Evolutionary conservation across 495 filamentous ascomycete species (phyloP), one percentile per base, ranked within the genome.

Genomic region (Aspergillus mulundensis): DNA sequence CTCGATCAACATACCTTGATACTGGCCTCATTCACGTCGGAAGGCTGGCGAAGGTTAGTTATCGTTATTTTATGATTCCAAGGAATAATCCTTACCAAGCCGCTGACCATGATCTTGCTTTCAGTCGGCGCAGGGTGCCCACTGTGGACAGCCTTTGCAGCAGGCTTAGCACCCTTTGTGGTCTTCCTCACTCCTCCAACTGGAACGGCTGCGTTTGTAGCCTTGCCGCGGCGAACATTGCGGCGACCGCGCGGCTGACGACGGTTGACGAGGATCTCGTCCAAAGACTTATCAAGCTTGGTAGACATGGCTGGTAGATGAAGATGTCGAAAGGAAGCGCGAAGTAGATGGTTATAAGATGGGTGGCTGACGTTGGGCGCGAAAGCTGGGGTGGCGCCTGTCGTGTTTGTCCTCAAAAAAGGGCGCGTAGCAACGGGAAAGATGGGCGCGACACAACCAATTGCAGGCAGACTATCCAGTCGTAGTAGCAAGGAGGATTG

Each of bases 1-100:
- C 69, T 79, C 71, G 70, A 75, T 87, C 84, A 90, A 97, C 94
- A 91, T 98, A 98, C 94, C 95, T 97, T 97, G 79, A 98, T 91
- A 84, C 90, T 88, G 72, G 68, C 76, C 79, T 97, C 94, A 77
- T 82, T 87, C 72, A 98, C 90, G 87, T 98, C 94, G 76, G 82
- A 80, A 68, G 94, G 94, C 91, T 97, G 60, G 39, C 1, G 15
- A 51, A 51, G 1, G 71, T 90, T 81, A 91, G 85, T 50, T 54
- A 44, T 50, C 21, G 48, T 25, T 49, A 43, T 21, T 38, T 56
- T 32, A 25, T 18, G 6, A 10, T 25, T 18, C 1, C 25, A 30
- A 16, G 21, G 2, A 25, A 59, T n/a, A n/a, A n/a, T 59, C 75
- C 91, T 78, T 86, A 96, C 93, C 81, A 98, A 80, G 78, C 92